phyloP scores from a whole-genome alignment of 768 basidiomycete species.

The Leccinum longicurvipes region DNA sequence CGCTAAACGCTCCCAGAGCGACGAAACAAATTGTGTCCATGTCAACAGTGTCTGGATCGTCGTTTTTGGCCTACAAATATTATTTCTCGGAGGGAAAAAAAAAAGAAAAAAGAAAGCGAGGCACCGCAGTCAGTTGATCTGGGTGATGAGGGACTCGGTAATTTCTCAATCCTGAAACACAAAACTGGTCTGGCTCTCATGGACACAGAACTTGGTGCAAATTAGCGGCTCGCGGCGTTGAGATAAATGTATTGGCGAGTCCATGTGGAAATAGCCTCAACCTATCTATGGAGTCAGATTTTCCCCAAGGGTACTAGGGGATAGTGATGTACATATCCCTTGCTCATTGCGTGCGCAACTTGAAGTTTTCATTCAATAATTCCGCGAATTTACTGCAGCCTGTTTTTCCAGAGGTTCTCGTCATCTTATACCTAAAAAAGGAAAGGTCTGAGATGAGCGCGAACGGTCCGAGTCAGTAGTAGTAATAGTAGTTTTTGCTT shows the following conservation, averaged over 20 bases:
- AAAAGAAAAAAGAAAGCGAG: neutral
- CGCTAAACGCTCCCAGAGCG: neutral
- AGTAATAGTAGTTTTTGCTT: too few relatives aligned
- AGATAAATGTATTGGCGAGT: neutral
- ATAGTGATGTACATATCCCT: too few relatives aligned
- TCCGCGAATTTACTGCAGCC: neutral
- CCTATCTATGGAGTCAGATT: neutral
- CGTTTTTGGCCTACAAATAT: too few relatives aligned
- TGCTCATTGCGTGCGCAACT: neutral
- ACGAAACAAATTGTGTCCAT: neutral
- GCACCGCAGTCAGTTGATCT: neutral
- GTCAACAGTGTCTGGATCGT: neutral
- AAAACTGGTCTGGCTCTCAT: neutral
- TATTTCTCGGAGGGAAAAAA: neutral
- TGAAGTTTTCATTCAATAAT: neutral
- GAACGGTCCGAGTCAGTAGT: too few relatives aligned
- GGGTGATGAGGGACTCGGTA: neutral
- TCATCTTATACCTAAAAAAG: neutral
- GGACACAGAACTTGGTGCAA: neutral
- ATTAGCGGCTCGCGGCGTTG: neutral
- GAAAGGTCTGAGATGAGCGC: too few relatives aligned
- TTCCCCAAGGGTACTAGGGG: neutral
- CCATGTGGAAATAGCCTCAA: neutral
- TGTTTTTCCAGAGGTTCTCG: neutral
- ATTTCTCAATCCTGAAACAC: neutral